phyloP scores from a whole-genome alignment of 768 basidiomycete genomes.

The Chlorophyllum brunneum region DNA sequence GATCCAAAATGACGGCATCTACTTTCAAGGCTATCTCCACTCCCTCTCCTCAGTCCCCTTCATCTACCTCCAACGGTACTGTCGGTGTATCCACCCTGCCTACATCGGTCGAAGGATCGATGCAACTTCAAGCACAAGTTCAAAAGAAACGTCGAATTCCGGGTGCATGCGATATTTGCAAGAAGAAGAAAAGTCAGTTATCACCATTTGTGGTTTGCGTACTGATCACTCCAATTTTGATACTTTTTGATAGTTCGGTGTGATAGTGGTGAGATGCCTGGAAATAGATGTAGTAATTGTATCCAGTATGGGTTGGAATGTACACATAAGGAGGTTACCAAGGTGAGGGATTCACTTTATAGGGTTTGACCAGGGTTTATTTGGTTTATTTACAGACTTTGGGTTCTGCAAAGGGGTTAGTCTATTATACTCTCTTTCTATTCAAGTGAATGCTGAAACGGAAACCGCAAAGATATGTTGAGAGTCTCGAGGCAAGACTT shows the following conservation, averaged over 20 bases:
- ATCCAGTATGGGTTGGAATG: conserved; percentile 55
- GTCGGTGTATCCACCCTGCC: background rate
- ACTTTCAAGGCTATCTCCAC: background rate
- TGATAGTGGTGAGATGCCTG: conserved; percentile 65
- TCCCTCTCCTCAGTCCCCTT: background rate
- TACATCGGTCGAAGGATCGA: background rate
- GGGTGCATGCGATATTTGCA: conserved; percentile 71
- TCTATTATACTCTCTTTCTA: background rate
- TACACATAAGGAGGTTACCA: conserved; percentile 65
- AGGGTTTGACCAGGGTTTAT: background rate
- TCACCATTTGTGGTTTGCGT: background rate
- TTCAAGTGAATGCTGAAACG: background rate
- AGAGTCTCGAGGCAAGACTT: conserved; percentile 56
- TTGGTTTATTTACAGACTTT: conserved; percentile 33
- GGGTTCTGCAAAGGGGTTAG: conserved; percentile 62
- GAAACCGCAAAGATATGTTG: conserved; percentile 46
- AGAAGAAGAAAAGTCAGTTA: conserved; percentile 63
- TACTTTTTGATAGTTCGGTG: conserved; percentile 32
- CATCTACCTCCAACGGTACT: background rate
- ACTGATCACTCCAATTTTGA: conserved; percentile 7
- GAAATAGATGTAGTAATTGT: conserved; percentile 63
- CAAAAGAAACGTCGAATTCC: conserved; percentile 56
- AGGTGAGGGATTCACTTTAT: conserved; percentile 37
- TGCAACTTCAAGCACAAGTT: background rate
- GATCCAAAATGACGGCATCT: too few relatives aligned